Percentiles rank a stretch among this genome's conserved stretches.
Conservation (phyloP, 2,329 filamentous ascomycete genomes). For the Thielaviopsis cerberus region DNA sequence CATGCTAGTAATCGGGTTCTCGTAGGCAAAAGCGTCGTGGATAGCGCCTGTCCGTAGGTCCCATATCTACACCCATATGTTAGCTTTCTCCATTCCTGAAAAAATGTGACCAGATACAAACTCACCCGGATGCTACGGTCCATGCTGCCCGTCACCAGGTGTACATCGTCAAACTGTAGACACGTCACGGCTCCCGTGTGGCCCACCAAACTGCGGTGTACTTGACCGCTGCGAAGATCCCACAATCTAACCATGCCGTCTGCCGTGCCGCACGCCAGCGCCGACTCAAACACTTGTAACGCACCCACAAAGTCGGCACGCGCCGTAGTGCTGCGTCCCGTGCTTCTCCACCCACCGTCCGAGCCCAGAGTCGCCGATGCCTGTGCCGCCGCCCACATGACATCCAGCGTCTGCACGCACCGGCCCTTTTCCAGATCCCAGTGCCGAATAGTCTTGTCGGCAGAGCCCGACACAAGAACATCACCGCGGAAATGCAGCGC, state of each 20-base stretch:
- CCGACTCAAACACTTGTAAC: slow-evolving; percentile 87
- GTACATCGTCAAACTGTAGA: slow-evolving; percentile 88
- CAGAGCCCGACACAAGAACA: slow-evolving; percentile 81
- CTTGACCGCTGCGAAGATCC: slow-evolving; percentile 90
- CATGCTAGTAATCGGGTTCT: slow-evolving; percentile 81
- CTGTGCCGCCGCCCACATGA: slow-evolving; percentile 93
- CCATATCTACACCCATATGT: slow-evolving; percentile 58
- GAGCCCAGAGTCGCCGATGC: slow-evolving; percentile 51
- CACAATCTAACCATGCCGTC: slow-evolving; percentile 94
- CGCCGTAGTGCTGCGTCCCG: slow-evolving; percentile 31
- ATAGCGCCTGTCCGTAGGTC: slow-evolving; percentile 92
- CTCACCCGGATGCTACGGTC: slow-evolving; percentile 88
- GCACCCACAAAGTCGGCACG: slow-evolving; percentile 85
- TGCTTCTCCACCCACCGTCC: slow-evolving; percentile 53
- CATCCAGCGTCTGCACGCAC: slow-evolving; percentile 90
- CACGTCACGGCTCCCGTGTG: slow-evolving; percentile 90
- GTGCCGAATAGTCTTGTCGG: slow-evolving; percentile 91
- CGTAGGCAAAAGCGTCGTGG: slow-evolving; percentile 88
- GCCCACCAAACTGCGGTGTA: slow-evolving; percentile 87
- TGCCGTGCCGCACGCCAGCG: slow-evolving; percentile 85
- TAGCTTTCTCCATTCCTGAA: slow-evolving; percentile 13
- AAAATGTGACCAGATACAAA: slow-evolving; percentile 14
- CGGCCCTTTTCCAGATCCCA: slow-evolving; percentile 97
- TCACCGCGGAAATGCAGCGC: slow-evolving; percentile 80
- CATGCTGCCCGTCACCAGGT: slow-evolving; percentile 79